phyloP scores from a whole-genome alignment of 2,329 filamentous ascomycete species.

The Westerdykella ornata region DNA sequence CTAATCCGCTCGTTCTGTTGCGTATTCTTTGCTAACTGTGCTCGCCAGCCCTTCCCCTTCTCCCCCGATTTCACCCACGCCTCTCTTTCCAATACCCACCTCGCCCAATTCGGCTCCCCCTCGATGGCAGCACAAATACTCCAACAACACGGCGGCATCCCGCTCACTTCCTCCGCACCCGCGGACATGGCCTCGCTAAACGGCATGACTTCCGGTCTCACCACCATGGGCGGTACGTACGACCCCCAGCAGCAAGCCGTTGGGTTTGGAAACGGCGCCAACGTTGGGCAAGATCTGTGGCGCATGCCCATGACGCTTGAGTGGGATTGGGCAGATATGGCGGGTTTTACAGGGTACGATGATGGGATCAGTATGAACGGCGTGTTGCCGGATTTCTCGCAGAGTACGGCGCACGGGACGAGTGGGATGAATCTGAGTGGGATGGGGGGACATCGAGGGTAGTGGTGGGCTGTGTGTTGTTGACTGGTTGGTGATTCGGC shows the following conservation, averaged over 20 bases:
- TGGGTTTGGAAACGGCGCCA: constrained; percentile 51
- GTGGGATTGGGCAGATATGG: constrained; percentile 66
- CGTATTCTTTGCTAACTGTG: constrained; percentile 10
- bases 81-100: constrained; percentile 25
- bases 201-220: constrained; percentile 16
- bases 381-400: constrained; percentile 29
- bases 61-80: constrained; percentile 38
- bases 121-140: constrained; percentile 28
- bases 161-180: constrained; percentile 14
- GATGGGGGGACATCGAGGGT: constrained; percentile 21
- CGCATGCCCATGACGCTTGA: constrained; percentile 94
- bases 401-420: constrained; percentile 20
- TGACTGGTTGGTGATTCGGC: no score
- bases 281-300: constrained; percentile 84
- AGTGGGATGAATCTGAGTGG: constrained; percentile 30
- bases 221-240: constrained; percentile 45
- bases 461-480: neutral
- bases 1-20: neutral
- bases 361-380: constrained; percentile 37
- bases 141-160: constrained; percentile 18
- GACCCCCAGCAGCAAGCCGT: constrained; percentile 48
- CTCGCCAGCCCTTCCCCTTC: constrained; percentile 32
- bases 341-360: constrained; percentile 31
- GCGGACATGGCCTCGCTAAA: constrained; percentile 22
- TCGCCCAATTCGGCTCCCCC: constrained; percentile 27